Base-by-base conservation (phyloP, 2,329 filamentous ascomycete genomes). In the Arachnopeziza araneosa region DNA sequence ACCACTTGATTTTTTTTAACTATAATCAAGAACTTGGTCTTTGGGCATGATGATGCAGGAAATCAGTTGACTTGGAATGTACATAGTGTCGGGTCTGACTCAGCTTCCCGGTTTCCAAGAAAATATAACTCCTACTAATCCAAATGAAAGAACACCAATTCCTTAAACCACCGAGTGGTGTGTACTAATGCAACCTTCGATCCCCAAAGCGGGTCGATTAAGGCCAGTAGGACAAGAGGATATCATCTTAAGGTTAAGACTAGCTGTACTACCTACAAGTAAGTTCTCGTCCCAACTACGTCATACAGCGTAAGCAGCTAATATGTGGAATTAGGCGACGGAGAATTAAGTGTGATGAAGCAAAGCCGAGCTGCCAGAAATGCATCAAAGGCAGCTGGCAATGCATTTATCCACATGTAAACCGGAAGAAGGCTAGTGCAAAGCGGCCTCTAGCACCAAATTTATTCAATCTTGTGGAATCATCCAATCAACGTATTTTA, bases 331-430 rank as follows among this genome's bases (percentile, higher is more conserved):
- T 44, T 19, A 44, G 36, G 17, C 36, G 17, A 2, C 77, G 84
- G 63, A 79, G 83, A 59, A 86, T 88, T 61, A 88, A 88, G 71
- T 88, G 86, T 70, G 86, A 87, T 69, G 85, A 88, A 72, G 76
- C 72, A 63, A 83, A 84, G 56, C 85, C 85, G 2, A 73, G 77
- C n/a, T 87, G 85, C 70, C 76, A 79, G 21, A 81, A 85, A 70
- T 88, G 85, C 68, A 74, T 81, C 50, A 80, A 81, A 55, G 12
- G 89, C 86, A 72, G 76, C 79, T 50, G 85, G 86, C 62, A 88
- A 88, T 66, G 82, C 66, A 51, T 52, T 65, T 7, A 61, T 17
- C 50, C 7, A 58, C 6, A 19, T 8, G 6, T 7, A 14, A 12
- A 44, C 3, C 10, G 3, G 12, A 44, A 19, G 36, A 44, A 14